Conservation (phyloP, 768 basidiomycete genomes). For the Rhodotorula diobovata region DNA sequence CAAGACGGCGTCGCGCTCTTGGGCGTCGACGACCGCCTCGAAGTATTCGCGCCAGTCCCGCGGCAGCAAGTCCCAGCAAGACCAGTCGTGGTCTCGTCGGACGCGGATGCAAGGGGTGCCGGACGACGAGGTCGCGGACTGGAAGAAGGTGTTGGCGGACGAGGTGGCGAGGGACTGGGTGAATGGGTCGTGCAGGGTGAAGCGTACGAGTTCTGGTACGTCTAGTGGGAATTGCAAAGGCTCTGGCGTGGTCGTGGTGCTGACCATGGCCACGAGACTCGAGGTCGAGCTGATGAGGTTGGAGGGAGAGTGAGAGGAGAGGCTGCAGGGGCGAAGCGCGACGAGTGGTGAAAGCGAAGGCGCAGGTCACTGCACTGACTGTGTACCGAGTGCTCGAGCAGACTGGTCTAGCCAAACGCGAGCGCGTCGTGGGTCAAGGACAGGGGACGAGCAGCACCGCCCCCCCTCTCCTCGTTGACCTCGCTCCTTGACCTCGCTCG, state of each 20-base stretch:
- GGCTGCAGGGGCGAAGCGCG: too few species aligned
- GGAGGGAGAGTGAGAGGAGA: not conserved
- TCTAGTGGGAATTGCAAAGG: not conserved
- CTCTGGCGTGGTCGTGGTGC: not conserved
- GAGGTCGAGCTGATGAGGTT: not conserved
- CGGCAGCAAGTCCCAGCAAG: slow-evolving; percentile 15
- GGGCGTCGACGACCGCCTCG: not conserved
- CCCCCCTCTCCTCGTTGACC: too few species aligned
- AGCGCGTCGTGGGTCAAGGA: too few species aligned
- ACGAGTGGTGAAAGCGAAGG: too few species aligned
- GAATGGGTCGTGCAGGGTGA: slow-evolving; percentile 1
- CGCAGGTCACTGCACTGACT: too few species aligned
- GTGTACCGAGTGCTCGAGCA: too few species aligned
- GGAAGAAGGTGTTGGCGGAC: slow-evolving; percentile 28
- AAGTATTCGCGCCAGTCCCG: slow-evolving; percentile 17
- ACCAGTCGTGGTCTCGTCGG: not conserved
- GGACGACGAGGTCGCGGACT: not conserved
- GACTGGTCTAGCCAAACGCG: too few species aligned
- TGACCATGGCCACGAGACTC: not conserved
- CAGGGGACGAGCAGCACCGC: too few species aligned
- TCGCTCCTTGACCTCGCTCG: too few species aligned
- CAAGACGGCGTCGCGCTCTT: not conserved
- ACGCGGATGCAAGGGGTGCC: not conserved
- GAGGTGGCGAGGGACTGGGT: not conserved
- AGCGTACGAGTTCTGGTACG: not conserved